Evolutionary conservation across 768 basidiomycete species (phyloP).

Genomic region (Mycena indigotica): DNA sequence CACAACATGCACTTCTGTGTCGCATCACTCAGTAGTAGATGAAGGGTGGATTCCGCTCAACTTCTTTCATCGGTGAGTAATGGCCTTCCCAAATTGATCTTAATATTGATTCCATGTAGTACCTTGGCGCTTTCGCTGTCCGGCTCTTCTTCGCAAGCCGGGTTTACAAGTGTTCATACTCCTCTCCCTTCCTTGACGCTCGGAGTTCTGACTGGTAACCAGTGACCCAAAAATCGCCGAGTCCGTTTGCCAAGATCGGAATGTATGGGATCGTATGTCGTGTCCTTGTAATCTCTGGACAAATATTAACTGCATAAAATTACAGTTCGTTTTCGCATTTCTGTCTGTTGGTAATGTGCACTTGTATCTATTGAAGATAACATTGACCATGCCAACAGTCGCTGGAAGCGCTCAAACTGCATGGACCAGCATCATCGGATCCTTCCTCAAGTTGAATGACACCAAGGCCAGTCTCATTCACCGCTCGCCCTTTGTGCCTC

Average conservation of each 20-base stretch:
- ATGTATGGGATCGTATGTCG: not conserved
- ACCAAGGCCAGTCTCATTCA: too few species aligned
- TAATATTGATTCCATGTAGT: slow-evolving; percentile 5
- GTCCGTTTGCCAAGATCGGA: not conserved
- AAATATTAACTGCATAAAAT: not conserved
- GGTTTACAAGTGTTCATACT: slow-evolving; percentile 4
- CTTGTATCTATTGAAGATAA: too few species aligned
- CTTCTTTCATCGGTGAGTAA: slow-evolving; percentile 8
- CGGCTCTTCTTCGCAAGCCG: slow-evolving; percentile 11
- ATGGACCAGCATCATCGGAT: slow-evolving; percentile 4
- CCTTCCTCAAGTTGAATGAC: slow-evolving; percentile 6
- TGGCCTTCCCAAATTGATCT: not conserved
- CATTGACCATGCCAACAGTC: not conserved
- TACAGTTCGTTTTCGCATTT: slow-evolving; percentile 1
- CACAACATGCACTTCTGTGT: not conserved
- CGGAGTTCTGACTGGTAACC: not conserved
- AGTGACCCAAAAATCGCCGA: not conserved
- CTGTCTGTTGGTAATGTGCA: too few species aligned
- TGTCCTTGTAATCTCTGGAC: not conserved
- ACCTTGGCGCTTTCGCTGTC: slow-evolving; percentile 12
- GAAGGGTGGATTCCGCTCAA: slow-evolving; percentile 14
- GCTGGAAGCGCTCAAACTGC: slow-evolving; percentile 12
- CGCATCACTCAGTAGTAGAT: not conserved
- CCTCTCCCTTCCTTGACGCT: not conserved
- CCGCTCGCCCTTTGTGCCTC: too few species aligned